Evolutionary conservation across 306 rosid species (phyloP), one percentile per base, ranked within the genome.

Genomic region (Oemleria cerasiformis): DNA sequence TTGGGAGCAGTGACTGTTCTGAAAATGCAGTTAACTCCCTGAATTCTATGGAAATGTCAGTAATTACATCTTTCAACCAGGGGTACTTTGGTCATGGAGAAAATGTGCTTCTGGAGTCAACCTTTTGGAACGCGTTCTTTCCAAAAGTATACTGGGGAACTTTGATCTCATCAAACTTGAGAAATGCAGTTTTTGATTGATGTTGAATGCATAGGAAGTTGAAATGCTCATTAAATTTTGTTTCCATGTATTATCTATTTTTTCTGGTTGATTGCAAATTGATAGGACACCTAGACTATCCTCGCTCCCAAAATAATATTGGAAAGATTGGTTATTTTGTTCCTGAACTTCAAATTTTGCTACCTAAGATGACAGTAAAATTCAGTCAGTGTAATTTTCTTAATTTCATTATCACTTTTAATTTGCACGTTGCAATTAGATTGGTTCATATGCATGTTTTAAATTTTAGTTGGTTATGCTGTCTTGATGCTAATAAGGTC

Each of bases 11-110:
- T 34, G 36, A 50, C 20, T 9, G 48, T 69, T 54, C 23, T 55
- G 14, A 36, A 57, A 49, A 56, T 34, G 55, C 47, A 6, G 78
- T 57, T 61, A 59, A 73, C 70, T 69, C 67, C 65, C 81, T 43
- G 63, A 72, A 50, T 67, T 67, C 82, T 45, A 34, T 14, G 59
- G 59, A 17, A 71, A 77, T 14, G 40, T 43, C 16, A 21, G 47
- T 8, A 53, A 40, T 69, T 65, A 43, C 63, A 60, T 42, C 72
- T 44, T 56, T 68, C 73, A 40, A 44, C 40, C 34, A 80, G 68
- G 74, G 88, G 78, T 63, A 67, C 63, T 83, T 73, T 60, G 71
- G 89, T 75, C 77, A 71, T 73, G 23, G 42, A 57, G 62, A 56
- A 45, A 44, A 53, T 65, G 63, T 43, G 75, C 2, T 74, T 47